Evolutionary conservation across 2,329 filamentous ascomycete species (phyloP), one percentile per base, ranked within the genome.

Genomic region (Pestalotiopsis sp.): DNA sequence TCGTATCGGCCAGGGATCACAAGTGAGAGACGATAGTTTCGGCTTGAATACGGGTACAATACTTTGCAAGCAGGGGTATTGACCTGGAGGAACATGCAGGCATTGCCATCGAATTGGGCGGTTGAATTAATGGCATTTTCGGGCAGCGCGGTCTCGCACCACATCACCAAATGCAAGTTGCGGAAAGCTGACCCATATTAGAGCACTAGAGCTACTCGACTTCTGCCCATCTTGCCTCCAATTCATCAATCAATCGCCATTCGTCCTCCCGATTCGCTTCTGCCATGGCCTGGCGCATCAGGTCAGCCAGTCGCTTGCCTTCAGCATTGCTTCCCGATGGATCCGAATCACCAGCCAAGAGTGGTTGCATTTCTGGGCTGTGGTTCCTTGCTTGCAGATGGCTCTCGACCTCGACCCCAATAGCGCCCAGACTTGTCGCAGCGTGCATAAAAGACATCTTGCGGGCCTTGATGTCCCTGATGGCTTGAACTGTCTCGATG

Each of bases 151-250:
- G 7, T 36, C 31, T 52, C 45, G n/a, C 45, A 52, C 31, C 2
- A 7, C 9, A 49, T 12, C 45, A n/a, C 45, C 23, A 17, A 36
- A 17, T 2, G 38, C 14, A 20, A 2, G 31, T 36, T 36, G 31
- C 31, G 31, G 31, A 36, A 17, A 13, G 20, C 17, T 31, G 13
- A 23, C 17, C 31, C 12, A 17, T 14, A 17, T 62, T 62, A 31
- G 27, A 11, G 27, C 27, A 17, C 9, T 25, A 59, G 27, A 14
- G 12, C 62, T 65, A 66, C 36, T 66, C 64, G 23, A 58, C 64
- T 66, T 57, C 64, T 20, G 57, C 52, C 64, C 64, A 66, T 49
- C 25, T 36, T 9, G 64, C 41, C 64, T 56, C 49, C 41, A 56
- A 39, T 4, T 38, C 41, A 12, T 25, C 36, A 45, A 66, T 66